These are phyloP conservation scores for Neoascochyta sp. DNA, from an alignment of 2,329 filamentous ascomycete species.

Conservation along the genomic window DNA sequence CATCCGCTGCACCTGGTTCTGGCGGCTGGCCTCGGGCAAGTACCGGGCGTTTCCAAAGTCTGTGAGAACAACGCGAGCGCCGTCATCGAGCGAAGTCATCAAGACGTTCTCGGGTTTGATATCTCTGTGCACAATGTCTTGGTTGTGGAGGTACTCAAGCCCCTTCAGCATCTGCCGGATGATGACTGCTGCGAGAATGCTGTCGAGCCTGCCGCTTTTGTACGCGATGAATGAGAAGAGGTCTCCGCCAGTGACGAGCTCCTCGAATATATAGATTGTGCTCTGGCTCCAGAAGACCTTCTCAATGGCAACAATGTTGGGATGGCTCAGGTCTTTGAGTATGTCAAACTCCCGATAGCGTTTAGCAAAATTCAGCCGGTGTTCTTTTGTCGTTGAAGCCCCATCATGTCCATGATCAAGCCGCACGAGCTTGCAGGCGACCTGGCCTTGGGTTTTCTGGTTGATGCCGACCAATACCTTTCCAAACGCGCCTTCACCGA, in stretches of 20 bases:
- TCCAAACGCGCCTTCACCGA: constrained; percentile 55
- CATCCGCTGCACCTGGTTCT: constrained; percentile 45
- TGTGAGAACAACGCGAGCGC: constrained; percentile 55
- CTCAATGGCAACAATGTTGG: constrained; percentile 57
- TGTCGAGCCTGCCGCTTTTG: constrained; percentile 45
- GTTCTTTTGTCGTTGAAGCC: not conserved
- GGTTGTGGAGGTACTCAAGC: constrained; percentile 55
- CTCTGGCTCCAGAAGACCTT: constrained; percentile 53
- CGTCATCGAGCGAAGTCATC: constrained; percentile 51
- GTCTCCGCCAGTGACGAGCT: constrained; percentile 58
- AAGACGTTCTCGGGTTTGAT: constrained; percentile 63
- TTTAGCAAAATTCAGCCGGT: constrained; percentile 4
- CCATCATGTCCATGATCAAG: constrained; percentile 35
- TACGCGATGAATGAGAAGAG: constrained; percentile 57
- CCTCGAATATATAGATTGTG: constrained; percentile 59
- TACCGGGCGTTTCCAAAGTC: constrained; percentile 58
- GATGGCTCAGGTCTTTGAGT: constrained; percentile 53
- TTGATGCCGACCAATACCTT: constrained; percentile 56
- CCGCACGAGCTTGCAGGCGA: constrained; percentile 66
- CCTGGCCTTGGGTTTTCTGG: constrained; percentile 51
- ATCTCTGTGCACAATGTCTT: constrained; percentile 58
- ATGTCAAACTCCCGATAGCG: constrained; percentile 46
- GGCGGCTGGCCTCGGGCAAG: constrained; percentile 19
- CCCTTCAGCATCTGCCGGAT: constrained; percentile 55
- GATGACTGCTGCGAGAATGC: constrained; percentile 53